Base-by-base conservation (phyloP, 495 filamentous ascomycete genomes). In the Tetracladium marchalianum region DNA sequence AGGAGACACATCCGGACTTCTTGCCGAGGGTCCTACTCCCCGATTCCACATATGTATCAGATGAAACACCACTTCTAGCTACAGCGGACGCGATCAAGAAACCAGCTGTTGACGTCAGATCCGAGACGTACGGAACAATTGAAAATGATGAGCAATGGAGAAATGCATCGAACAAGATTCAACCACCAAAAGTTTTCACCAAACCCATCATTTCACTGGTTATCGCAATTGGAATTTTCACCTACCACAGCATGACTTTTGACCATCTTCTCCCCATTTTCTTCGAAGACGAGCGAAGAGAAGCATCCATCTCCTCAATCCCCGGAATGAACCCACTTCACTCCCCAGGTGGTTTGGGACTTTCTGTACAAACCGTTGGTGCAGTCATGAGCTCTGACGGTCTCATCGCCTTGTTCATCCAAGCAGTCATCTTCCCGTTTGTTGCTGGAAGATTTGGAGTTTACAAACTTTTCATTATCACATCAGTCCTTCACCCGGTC, bases 211-310 rank as follows among this genome's bases (percentile, higher is more conserved):
- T 93, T 44, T 66, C 86, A 32, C 82, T 85, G 47, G 94, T 98
- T 49, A 63, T 89, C 36, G 85, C 80, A 40, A 88, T 92, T 52
- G 93, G 90, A 27, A 86, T 98, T 53, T 76, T 98, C 31, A 93
- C 93, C 45, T 96, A 94, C 61, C 67, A 73, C 65, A 92, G 86
- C 46, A 95, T 98, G 60, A 87, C 87, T 0, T 94, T 92, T 51
- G 92, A 98, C 65, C 86, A 95, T 59, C 68, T 97, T 9, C 80
- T 97, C 54, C 93, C 92, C 0, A 85, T 97, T 5, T 88, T 97
- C 51, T 72, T 98, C 44, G 56, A 55, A 35, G 56, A 59, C 24
- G 45, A 47, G 1, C 43, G 47, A 2, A 24, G 41, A 9, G 27
- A 15, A 2, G 22, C 22, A 27, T 22, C 36, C 16, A 17, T 35